Evolutionary conservation across 2,329 filamentous ascomycete species (phyloP), one percentile per base, ranked within the genome.

Genomic region (Cytospora piceicola): DNA sequence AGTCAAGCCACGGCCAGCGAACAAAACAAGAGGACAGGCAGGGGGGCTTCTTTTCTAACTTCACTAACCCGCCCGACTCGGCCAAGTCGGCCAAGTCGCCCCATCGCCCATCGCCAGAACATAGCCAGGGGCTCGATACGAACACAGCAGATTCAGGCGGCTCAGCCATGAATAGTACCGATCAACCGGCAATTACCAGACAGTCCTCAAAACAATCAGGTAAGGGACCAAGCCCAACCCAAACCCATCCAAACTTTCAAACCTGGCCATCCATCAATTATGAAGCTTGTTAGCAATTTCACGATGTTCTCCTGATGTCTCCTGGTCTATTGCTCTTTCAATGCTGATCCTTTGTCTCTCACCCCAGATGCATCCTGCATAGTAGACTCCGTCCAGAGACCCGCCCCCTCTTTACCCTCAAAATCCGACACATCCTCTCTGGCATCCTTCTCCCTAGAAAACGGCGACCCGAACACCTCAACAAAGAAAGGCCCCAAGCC

Each of bases 361-460:
- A 51, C 49, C 70, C 63, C 70, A 74, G 75, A 76, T 58, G 66
- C 73, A 51, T 73, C 73, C 58, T 71, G 72, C 68, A 29, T 29
- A 29, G 72, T 71, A 66, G 75, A 78, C 58, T 74, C 75, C 61
- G 72, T 76, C 63, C 76, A 80, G 69, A 81, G 78, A 72, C 75
- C 77, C 46, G 72, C 73, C 58, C 74, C 79, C 56, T 75, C 79
- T 68, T 73, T 80, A 63, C 79, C 81, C 49, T 81, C 83, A 56
- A 81, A 76, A 71, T 85, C 85, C 68, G 82, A 87, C 66, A 72
- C 83, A 51, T 85, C 85, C 52, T 85, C 85, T 65, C 72, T 86
- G 58, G 79, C 79, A 49, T 83, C 83, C 14, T 4, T 24, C 8
- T 75, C 77, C n/a, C 74, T 46, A 54, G 61, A 75, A 63, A 83